These are phyloP conservation scores for Solanum etuberosum DNA, from an alignment of 257 asterid genomes.

Conservation along the genomic window DNA sequence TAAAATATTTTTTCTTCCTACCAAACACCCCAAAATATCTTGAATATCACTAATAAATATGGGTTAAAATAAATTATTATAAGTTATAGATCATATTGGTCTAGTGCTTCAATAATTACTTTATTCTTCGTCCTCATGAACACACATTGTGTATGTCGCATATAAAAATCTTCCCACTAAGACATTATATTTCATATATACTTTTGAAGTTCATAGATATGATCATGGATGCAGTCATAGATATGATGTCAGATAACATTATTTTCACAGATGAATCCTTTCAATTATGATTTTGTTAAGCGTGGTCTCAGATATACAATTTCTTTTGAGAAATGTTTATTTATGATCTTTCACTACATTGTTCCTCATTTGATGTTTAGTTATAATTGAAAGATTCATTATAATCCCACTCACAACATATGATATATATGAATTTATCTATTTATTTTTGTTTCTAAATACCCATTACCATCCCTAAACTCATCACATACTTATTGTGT, in stretches of 20 bases:
- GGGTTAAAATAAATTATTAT: no score
- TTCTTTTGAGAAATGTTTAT: neutral
- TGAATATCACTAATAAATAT: no score
- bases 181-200: no score
- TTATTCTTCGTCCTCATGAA: neutral
- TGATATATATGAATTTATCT: neutral
- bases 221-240: neutral
- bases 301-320: no score
- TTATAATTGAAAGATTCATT: neutral
- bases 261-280: no score
- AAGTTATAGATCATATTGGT: no score
- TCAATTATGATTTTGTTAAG: no score
- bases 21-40: neutral
- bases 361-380: neutral
- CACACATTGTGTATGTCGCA: neutral
- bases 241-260: neutral
- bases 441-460: no score
- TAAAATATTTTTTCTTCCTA: no score
- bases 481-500: no score
- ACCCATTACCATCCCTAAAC: neutral
- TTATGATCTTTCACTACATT: neutral
- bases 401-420: neutral
- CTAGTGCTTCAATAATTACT: neutral
- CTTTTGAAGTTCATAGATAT: neutral
- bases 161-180: no score